phyloP scores from a whole-genome alignment of 768 basidiomycete genomes.

The Leccinum olivaceopallidum region DNA sequence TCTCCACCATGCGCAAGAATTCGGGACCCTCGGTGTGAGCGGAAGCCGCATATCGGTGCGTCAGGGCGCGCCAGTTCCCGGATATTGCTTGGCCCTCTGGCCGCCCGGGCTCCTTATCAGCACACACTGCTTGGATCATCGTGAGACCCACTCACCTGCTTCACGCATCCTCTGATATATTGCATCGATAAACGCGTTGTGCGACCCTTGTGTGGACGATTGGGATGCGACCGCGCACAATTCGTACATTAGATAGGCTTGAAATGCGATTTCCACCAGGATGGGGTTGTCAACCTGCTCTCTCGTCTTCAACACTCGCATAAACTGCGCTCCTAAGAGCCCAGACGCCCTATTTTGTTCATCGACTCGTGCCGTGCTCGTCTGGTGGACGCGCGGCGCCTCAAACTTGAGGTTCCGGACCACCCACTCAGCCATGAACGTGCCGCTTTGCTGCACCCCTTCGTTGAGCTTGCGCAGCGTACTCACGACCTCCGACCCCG shows the following conservation, averaged over 20 bases:
- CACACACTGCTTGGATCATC: background rate
- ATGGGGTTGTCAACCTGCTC: slow-evolving; percentile 28
- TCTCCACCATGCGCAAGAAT: slow-evolving; percentile 2
- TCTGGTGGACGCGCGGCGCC: slow-evolving; percentile 1
- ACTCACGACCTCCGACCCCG: slow-evolving; percentile 45
- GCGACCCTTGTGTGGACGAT: slow-evolving; percentile 21
- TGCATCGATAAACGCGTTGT: slow-evolving; percentile 13
- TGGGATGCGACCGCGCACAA: slow-evolving; percentile 19
- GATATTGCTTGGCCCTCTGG: slow-evolving; percentile 44
- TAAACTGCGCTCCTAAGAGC: slow-evolving; percentile 17
- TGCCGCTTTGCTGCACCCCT: slow-evolving; percentile 45
- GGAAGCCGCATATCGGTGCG: slow-evolving; percentile 20
- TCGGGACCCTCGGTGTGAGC: slow-evolving; percentile 15
- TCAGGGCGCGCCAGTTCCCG: slow-evolving; percentile 45
- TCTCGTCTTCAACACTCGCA: slow-evolving; percentile 19
- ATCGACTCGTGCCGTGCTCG: background rate
- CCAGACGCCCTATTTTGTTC: slow-evolving; percentile 13
- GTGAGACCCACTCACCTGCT: slow-evolving; percentile 28
- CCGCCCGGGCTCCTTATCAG: background rate
- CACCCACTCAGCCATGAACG: slow-evolving; percentile 44
- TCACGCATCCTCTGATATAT: slow-evolving; percentile 37
- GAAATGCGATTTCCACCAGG: slow-evolving; percentile 35
- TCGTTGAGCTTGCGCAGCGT: slow-evolving; percentile 46
- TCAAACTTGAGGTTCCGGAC: slow-evolving; percentile 38
- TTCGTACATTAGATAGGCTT: slow-evolving; percentile 24